Evolutionary conservation across 2,329 filamentous ascomycete genomes (phyloP).

Genomic region (Scedosporium apiospermum): DNA sequence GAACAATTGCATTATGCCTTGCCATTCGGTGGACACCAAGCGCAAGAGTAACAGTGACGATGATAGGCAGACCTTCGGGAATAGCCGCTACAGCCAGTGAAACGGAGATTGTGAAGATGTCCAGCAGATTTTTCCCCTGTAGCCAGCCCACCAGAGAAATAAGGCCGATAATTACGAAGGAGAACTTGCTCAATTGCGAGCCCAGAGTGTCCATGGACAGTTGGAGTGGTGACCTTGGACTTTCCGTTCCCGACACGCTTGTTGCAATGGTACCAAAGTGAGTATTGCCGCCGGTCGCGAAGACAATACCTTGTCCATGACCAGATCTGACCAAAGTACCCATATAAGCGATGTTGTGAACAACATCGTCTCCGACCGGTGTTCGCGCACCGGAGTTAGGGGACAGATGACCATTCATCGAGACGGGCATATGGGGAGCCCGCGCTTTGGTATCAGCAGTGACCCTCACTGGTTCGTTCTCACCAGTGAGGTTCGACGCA

Average conservation of each 20-base stretch:
- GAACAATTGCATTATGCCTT: constrained; percentile 86
- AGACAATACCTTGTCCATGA: constrained; percentile 93
- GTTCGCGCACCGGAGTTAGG: constrained; percentile 4
- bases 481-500: constrained; percentile 91
- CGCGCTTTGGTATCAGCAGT: constrained; percentile 47
- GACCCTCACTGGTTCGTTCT: constrained; percentile 87
- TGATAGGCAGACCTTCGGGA: constrained; percentile 91
- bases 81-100: constrained; percentile 94
- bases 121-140: constrained; percentile 79
- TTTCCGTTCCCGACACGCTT: constrained; percentile 89
- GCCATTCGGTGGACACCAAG: constrained; percentile 96
- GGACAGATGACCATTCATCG: constrained; percentile 8
- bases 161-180: constrained; percentile 85
- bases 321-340: constrained; percentile 92
- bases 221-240: constrained; percentile 86
- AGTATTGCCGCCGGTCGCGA: constrained; percentile 85
- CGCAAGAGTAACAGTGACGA: constrained; percentile 93
- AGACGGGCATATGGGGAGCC: constrained; percentile 22
- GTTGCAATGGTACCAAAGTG: constrained; percentile 96
- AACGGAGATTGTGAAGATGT: constrained; percentile 96
- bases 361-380: constrained; percentile 42
- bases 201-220: constrained; percentile 96
- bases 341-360: constrained; percentile 95
- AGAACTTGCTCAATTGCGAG: constrained; percentile 92
- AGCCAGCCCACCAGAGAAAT: constrained; percentile 87